A percentile compares a stretch with the other conserved stretches of the same genome.
phyloP scores from a whole-genome alignment of 2,329 filamentous ascomycete species.

The Trichoderma arundinaceum region DNA sequence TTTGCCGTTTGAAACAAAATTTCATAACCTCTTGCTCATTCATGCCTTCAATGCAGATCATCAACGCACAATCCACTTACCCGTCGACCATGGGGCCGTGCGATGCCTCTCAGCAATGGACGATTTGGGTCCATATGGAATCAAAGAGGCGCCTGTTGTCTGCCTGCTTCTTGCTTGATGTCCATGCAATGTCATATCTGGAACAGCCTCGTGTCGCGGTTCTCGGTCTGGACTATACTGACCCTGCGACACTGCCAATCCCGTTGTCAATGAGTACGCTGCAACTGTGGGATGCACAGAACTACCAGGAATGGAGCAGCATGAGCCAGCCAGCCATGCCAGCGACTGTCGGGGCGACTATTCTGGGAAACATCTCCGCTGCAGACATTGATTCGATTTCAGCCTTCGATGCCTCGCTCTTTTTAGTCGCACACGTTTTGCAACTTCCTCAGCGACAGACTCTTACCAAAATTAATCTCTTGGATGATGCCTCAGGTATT shows the following conservation, averaged over 20 bases:
- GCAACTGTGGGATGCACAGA: conserved; percentile 56
- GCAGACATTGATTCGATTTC: conserved; percentile 45
- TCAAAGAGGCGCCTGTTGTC: conserved; percentile 59
- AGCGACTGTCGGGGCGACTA: conserved; percentile 39
- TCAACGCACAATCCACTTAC: conserved; percentile 43
- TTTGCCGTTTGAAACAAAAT: background rate
- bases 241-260: conserved; percentile 48
- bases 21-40: conserved; percentile 17
- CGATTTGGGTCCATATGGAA: conserved; percentile 59
- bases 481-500: conserved; percentile 37
- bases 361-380: conserved; percentile 46
- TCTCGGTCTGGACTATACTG: conserved; percentile 47
- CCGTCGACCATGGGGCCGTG: conserved; percentile 35
- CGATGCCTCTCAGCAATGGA: conserved; percentile 52
- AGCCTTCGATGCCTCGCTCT: conserved; percentile 48
- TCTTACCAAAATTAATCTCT: conserved; percentile 38
- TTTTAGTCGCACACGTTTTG: conserved; percentile 49
- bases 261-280: conserved; percentile 54
- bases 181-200: conserved; percentile 60
- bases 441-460: conserved; percentile 46
- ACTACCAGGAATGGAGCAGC: conserved; percentile 53
- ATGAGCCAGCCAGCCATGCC: conserved; percentile 39
- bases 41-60: conserved; percentile 49
- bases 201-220: conserved; percentile 51
- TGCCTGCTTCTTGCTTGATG: conserved; percentile 62